phyloP scores from a whole-genome alignment of 148 eudicot species.

The Camellia sinensis region DNA sequence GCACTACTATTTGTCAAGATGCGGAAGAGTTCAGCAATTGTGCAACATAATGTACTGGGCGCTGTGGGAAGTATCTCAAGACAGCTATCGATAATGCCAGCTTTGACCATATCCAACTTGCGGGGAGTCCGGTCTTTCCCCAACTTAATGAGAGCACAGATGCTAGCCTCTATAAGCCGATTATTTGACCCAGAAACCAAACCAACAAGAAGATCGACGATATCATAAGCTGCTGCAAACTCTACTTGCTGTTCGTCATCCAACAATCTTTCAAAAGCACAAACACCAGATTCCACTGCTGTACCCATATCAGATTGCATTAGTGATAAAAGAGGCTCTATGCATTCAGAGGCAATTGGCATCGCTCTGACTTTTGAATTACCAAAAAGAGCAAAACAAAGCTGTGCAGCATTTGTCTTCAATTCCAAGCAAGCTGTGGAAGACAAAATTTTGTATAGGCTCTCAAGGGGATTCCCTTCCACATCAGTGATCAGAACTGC shows the following conservation, averaged over 20 bases:
- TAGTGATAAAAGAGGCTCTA: conserved; percentile 58
- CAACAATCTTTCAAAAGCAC: conserved; percentile 68
- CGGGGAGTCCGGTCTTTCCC: conserved; percentile 75
- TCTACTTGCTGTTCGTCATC: conserved; percentile 61
- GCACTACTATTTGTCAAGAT: conserved; percentile 75
- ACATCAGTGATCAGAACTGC: conserved; percentile 44
- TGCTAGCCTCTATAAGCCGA: conserved; percentile 66
- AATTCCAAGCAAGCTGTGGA: conserved; percentile 44
- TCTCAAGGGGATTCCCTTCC: conserved; percentile 55
- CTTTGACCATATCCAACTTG: conserved; percentile 73
- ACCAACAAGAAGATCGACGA: conserved; percentile 58
- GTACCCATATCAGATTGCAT: conserved; percentile 43
- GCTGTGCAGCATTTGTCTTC: conserved; percentile 60
- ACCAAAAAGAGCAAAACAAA: conserved; percentile 60
- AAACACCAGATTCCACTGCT: conserved; percentile 66
- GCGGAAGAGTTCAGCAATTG: conserved; percentile 69
- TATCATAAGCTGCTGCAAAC: conserved; percentile 42
- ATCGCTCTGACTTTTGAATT: conserved; percentile 48
- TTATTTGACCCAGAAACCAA: conserved; percentile 65
- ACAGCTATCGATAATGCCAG: conserved; percentile 63
- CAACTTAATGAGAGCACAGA: conserved; percentile 58
- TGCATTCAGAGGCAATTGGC: conserved; percentile 49
- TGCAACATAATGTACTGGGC: conserved; percentile 54
- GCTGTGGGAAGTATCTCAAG: conserved; percentile 59
- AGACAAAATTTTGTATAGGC: conserved; percentile 49